Percentiles rank a stretch among this genome's conserved stretches.
phyloP scores from a whole-genome alignment of 805 yeast species.

The Priceomyces haplophilus region DNA sequence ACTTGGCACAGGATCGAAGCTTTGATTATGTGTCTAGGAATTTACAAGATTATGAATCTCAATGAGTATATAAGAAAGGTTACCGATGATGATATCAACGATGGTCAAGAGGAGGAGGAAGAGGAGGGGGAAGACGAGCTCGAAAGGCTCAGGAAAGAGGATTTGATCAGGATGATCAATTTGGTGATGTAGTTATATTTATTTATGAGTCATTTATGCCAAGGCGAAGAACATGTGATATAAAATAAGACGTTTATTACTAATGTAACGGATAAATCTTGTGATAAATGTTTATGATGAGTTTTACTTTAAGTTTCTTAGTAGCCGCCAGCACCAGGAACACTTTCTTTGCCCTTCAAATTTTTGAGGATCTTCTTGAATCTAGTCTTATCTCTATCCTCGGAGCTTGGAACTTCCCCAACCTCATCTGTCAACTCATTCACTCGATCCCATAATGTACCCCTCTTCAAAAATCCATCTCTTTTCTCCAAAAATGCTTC shows the following conservation, averaged over 20 bases:
- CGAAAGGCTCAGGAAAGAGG: constrained; percentile 13
- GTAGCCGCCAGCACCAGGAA: constrained; percentile 75
- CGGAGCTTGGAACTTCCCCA: constrained; percentile 39
- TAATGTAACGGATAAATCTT: not conserved
- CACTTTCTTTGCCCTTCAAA: constrained; percentile 66
- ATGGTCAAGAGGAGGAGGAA: no score
- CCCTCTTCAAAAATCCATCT: constrained; percentile 54
- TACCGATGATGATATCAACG: no score
- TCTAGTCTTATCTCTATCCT: constrained; percentile 63
- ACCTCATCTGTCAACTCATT: constrained; percentile 47
- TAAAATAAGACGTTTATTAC: not conserved
- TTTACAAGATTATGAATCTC: constrained; percentile 37
- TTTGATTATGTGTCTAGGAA: constrained; percentile 31
- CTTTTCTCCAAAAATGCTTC: constrained; percentile 68
- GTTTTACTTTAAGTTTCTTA: no score
- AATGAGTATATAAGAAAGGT: constrained; percentile 27
- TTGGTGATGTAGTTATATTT: constrained; percentile 18
- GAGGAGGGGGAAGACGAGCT: constrained; percentile 4
- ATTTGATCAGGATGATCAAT: constrained; percentile 16
- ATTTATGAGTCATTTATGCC: not conserved
- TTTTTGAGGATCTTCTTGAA: constrained; percentile 63
- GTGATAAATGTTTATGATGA: not conserved
- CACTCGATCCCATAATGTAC: constrained; percentile 61
- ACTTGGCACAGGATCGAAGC: constrained; percentile 35
- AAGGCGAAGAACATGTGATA: not conserved